Evolutionary conservation across 2,329 filamentous ascomycete genomes (phyloP), one percentile per base, ranked within the genome.

Genomic region (Xylariaceae sp.): DNA sequence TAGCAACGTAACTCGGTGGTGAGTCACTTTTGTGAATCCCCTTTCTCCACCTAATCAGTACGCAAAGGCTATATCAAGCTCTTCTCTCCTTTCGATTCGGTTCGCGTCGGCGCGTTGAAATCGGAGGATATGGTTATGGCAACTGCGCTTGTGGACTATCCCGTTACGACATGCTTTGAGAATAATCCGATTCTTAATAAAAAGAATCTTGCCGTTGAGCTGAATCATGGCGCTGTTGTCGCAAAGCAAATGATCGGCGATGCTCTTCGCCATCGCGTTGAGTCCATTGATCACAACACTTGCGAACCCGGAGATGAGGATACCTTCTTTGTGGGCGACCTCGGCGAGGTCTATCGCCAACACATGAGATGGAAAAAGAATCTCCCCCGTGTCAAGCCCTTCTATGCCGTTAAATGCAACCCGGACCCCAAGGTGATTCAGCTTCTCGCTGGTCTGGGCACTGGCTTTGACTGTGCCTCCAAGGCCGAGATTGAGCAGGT

Each of bases 351-450:
- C 71, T 99, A 99, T 76, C 90, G 94, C 75, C 94, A 99, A 83
- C 92, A 97, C 69, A 78, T 97, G 71, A 88, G 92, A 74, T 99
- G 94, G 94, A 97, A 96, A 84, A 83, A 86, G 79, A 92, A 95
- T 70, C 78, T 99, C 68, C 84, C 86, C 64, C 87, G 92, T 65
- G 88, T 99, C 72, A 94, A 92, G 76, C 94, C 94, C 40, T 96
- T 97, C 69, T 99, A 96, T 76, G 90, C 89, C 92, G 92, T 99
- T 79, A 99, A 99, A 78, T 99, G 94, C 77, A 99, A 99, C 80
- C 92, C 92, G 26, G 92, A 99, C 74, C 83, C 86, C 46, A 86
- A 89, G 74, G 86, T 99, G 60, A 80, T 99, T 62, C 86, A 87
- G 69, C 87, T 99, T 62, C 85, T 99, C 67, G 85, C 89, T 59